Base-by-base conservation (phyloP, 768 basidiomycete genomes). In the Rhizopogon roseolus region DNA sequence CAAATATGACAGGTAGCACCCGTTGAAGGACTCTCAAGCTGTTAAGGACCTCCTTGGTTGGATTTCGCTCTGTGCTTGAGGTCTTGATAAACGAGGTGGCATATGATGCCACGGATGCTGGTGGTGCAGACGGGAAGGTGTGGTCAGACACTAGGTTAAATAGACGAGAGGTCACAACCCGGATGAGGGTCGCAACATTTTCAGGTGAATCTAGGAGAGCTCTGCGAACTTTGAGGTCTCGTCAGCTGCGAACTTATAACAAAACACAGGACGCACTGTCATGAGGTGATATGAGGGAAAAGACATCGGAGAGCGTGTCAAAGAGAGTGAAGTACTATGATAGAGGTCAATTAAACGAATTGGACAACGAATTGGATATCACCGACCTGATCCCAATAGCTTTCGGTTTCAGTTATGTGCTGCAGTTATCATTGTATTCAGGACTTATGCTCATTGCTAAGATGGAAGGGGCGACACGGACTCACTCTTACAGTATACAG, bases 11-110 rank as follows among this genome's bases (percentile, higher is more conserved):
- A 3, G 95, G 95, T 14, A 98, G 73, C 17, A 98, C 80, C 46
- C 97, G 82, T 54, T 92, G 87, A 17, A 99, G 79, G 7, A 98
- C 82, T 28, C 96, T 81, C n/a, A 98, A 66, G 64, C 93, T 94
- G 64, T 97, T 98, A 42, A 99, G 76, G 4, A 86, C 91, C 66
- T 98, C 88, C 60, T 87, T 92, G 2, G 88, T 87, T 28, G 93
- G 75, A 60, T 84, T 90, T 57, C 81, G 77, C 56, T 82, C 84
- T 5, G 74, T 56, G 6, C 75, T 67, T 17, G 76, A 73, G 9
- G 78, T 73, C 60, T 84, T 88, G 58, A 90, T 86, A 61, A 91
- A 75, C 0, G 88, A 84, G 1, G 84, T 77, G 4, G 87, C 83
- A 58, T 87, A 82, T 10, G 86, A 81, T 7, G 84, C 71, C 39